Percentiles rank a stretch among this genome's conserved stretches.
Evolutionary conservation across 1,284 basidiomycete species (phyloP).

Genomic region (Leccinum solheimii): DNA sequence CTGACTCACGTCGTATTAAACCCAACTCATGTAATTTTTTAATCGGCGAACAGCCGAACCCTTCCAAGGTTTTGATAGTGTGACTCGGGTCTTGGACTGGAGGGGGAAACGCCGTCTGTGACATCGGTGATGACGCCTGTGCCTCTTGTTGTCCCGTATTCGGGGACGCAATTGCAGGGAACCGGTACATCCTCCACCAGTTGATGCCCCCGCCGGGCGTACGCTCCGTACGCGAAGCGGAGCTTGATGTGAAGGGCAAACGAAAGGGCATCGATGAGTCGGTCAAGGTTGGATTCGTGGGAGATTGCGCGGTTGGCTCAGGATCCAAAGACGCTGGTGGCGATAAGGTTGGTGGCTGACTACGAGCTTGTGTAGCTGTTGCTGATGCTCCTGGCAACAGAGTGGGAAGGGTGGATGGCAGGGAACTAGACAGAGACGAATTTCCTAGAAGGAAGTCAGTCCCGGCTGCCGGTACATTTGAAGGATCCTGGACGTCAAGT

Average conservation of each 20-base stretch:
- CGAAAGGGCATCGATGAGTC: constrained; percentile 34
- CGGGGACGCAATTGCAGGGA: constrained; percentile 59
- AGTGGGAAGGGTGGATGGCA: constrained; percentile 10
- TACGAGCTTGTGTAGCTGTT: constrained; percentile 2
- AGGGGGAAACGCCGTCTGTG: constrained; percentile 17
- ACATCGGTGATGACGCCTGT: constrained; percentile 21
- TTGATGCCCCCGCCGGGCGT: constrained; percentile 57
- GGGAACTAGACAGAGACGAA: constrained; percentile 12
- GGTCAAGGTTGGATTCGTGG: constrained; percentile 8
- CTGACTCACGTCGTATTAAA: too few relatives aligned
- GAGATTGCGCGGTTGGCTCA: constrained; percentile 6
- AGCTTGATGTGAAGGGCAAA: constrained; percentile 29
- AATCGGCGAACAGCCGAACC: too few relatives aligned
- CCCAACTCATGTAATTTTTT: too few relatives aligned
- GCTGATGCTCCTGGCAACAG: constrained; percentile 7
- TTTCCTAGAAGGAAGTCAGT: constrained; percentile 18
- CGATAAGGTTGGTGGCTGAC: constrained; percentile 7
- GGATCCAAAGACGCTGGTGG: neutral
- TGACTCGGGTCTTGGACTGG: constrained; percentile 23
- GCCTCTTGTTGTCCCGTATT: constrained; percentile 19
- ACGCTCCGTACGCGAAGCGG: constrained; percentile 36
- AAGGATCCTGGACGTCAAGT: constrained; percentile 20
- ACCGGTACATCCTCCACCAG: constrained; percentile 79
- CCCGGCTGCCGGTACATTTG: constrained; percentile 23
- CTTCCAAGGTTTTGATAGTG: too few relatives aligned